These are phyloP conservation scores for Rhodosorus marinus DNA, from an alignment of 23 red algal species.

Conservation along the genomic window DNA sequence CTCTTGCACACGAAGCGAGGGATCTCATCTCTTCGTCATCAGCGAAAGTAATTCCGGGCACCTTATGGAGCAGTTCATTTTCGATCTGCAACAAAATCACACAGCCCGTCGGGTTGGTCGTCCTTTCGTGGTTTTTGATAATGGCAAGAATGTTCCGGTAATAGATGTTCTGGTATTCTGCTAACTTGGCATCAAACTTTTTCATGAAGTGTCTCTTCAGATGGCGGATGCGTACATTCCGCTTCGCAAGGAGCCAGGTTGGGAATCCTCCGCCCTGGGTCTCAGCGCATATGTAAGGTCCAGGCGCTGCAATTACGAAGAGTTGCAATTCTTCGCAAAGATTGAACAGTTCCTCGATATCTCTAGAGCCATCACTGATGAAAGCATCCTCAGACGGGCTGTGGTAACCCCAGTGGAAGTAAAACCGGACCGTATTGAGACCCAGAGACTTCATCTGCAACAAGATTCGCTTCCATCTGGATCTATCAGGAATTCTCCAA, in stretches of 20 bases:
- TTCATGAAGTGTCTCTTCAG: constrained; percentile 31
- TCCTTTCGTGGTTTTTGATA: constrained; percentile 35
- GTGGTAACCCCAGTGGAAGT: constrained; percentile 84
- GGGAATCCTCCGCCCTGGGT: constrained; percentile 77
- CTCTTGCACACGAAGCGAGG: constrained; percentile 23
- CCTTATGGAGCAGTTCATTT: constrained; percentile 86
- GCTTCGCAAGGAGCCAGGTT: constrained; percentile 59
- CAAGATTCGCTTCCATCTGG: constrained; percentile 42
- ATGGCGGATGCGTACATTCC: constrained; percentile 60
- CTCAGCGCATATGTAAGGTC: constrained; percentile 86
- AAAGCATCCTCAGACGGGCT: constrained; percentile 32
- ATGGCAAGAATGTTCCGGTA: constrained; percentile 29
- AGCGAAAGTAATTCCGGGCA: constrained; percentile 29
- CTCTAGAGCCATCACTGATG: constrained; percentile 54
- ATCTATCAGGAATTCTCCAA: constrained; percentile 47
- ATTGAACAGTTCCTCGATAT: constrained; percentile 34
- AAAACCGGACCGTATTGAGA: constrained; percentile 69
- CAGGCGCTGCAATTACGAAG: constrained; percentile 65
- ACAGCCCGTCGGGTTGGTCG: constrained; percentile 50
- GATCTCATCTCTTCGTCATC: constrained; percentile 55
- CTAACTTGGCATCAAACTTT: constrained; percentile 52
- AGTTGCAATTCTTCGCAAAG: constrained; percentile 58
- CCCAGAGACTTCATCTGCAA: constrained; percentile 21
- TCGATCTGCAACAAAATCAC: constrained; percentile 82
- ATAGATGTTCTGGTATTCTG: constrained; percentile 31